These are phyloP conservation scores for Botryotinia calthae DNA, from an alignment of 2,329 filamentous ascomycete genomes.

Conservation along the genomic window DNA sequence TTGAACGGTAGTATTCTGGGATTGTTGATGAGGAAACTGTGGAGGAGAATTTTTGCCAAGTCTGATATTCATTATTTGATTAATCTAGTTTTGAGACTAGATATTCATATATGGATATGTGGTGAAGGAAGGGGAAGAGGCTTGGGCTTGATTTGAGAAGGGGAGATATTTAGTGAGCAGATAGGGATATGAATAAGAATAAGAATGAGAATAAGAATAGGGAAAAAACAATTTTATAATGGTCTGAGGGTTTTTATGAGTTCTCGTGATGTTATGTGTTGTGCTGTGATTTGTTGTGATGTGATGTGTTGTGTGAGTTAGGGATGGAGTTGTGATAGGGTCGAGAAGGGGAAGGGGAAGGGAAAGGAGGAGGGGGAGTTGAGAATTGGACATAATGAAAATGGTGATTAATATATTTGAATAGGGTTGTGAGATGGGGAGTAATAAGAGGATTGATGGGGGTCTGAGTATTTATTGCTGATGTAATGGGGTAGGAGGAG, in stretches of 20 bases:
- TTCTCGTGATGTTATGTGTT: background rate
- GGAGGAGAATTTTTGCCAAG: background rate
- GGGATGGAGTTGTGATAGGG: too few species aligned
- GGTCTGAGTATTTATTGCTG: too few species aligned
- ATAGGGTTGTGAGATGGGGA: too few species aligned
- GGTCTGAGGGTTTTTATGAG: background rate
- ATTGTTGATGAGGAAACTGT: background rate
- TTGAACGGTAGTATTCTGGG: background rate
- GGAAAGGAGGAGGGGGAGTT: too few species aligned
- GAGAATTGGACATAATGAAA: too few species aligned
- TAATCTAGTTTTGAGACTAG: background rate
- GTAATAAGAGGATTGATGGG: too few species aligned
- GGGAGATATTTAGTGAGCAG: background rate
- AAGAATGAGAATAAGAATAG: background rate
- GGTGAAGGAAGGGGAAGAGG: background rate
- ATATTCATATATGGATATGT: background rate
- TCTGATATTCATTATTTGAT: background rate
- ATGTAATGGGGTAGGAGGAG: too few species aligned
- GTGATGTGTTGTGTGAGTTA: background rate
- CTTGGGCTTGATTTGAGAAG: background rate
- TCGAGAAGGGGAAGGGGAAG: too few species aligned
- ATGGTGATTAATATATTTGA: too few species aligned
- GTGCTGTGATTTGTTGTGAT: background rate
- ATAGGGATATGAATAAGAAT: background rate
- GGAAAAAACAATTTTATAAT: background rate